A percentile compares a stretch with the other conserved stretches of the same genome.
phyloP scores from a whole-genome alignment of 2,329 filamentous ascomycete genomes.

The Metarhizium guizhouense region DNA sequence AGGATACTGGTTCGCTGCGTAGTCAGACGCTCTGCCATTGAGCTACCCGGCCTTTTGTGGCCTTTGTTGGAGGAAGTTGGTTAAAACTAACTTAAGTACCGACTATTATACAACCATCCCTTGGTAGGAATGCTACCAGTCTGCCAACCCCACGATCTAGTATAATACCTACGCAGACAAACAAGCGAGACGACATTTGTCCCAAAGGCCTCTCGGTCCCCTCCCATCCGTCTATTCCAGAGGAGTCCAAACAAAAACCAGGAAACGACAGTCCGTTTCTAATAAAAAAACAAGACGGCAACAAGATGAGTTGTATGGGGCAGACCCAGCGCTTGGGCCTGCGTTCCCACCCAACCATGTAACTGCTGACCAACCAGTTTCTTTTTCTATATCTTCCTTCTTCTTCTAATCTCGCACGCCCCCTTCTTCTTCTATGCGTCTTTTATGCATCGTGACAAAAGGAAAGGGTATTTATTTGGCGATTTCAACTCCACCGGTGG shows the following conservation, averaged over 20 bases:
- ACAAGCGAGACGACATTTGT: slow-evolving; percentile 7
- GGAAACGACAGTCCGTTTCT: slow-evolving; percentile 1
- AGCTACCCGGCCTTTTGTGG: too few species aligned
- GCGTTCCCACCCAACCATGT: not conserved
- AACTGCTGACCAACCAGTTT: not conserved
- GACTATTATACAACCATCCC: slow-evolving; percentile 21
- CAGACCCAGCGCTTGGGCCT: slow-evolving; percentile 10
- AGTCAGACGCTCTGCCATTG: too few species aligned
- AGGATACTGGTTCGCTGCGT: too few species aligned
- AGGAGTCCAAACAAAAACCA: not conserved
- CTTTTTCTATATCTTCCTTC: not conserved
- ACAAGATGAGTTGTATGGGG: not conserved
- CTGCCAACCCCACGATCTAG: slow-evolving; percentile 11
- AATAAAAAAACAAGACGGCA: not conserved
- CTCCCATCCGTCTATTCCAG: not conserved
- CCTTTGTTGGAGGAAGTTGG: too few species aligned
- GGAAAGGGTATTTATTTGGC: slow-evolving; percentile 12
- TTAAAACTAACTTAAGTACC: not conserved
- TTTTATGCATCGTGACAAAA: not conserved
- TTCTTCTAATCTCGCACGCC: not conserved
- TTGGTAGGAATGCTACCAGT: slow-evolving; percentile 11
- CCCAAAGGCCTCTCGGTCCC: not conserved
- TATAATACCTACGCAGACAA: slow-evolving; percentile 9
- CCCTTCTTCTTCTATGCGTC: not conserved
- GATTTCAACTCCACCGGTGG: slow-evolving; percentile 15